phyloP scores from a whole-genome alignment of 2,329 filamentous ascomycete genomes.

The Fusarium stilboides region DNA sequence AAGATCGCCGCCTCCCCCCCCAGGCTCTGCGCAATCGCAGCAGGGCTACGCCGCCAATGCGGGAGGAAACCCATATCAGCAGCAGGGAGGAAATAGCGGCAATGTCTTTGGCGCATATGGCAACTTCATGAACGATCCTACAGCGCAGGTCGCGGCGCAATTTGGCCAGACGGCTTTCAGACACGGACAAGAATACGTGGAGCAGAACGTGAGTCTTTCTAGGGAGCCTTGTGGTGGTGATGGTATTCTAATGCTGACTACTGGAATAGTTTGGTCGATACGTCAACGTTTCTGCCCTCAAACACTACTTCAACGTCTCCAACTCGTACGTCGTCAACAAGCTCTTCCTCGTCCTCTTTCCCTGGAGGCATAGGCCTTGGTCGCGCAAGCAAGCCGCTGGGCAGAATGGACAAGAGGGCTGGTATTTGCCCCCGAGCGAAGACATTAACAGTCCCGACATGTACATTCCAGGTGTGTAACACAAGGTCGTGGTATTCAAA shows the following conservation, averaged over 20 bases:
- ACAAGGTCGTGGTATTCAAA: not conserved
- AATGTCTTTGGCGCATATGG: conserved; percentile 82
- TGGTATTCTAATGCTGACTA: conserved; percentile 29
- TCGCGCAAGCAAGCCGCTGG: conserved; percentile 87
- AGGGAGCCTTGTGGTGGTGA: not conserved
- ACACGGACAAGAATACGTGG: conserved; percentile 93
- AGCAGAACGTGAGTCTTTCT: conserved; percentile 84
- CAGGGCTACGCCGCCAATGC: conserved; percentile 76
- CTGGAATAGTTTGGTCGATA: conserved; percentile 72
- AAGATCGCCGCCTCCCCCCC: conserved; percentile 90
- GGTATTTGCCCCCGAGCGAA: conserved; percentile 92
- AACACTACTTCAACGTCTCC: conserved; percentile 99
- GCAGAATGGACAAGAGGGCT: conserved; percentile 77
- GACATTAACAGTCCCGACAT: conserved; percentile 99
- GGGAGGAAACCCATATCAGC: conserved; percentile 82
- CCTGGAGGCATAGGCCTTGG: conserved; percentile 98
- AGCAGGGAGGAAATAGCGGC: conserved; percentile 67
- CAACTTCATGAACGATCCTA: conserved; percentile 95
- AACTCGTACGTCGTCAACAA: conserved; percentile 98
- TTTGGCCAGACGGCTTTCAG: conserved; percentile 93
- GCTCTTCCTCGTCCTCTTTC: conserved; percentile 92
- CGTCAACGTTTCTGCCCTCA: conserved; percentile 92
- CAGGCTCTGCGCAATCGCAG: conserved; percentile 77
- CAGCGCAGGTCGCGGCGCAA: conserved; percentile 94
- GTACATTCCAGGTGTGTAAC: conserved; percentile 83